phyloP scores from a whole-genome alignment of 805 yeast genomes.

The Tetrapisispora nanseiensis region DNA sequence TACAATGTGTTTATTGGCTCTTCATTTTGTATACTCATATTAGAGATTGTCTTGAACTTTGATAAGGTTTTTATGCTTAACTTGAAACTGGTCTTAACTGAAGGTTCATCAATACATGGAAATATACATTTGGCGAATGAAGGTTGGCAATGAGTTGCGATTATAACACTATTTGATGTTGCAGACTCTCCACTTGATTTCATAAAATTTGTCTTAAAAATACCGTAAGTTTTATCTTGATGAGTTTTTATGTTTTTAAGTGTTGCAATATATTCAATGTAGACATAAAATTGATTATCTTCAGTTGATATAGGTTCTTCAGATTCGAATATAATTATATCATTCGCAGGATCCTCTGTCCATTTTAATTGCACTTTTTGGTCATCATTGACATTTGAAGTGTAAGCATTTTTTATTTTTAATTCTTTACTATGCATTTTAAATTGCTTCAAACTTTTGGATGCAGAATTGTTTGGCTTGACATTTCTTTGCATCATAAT shows the following conservation, averaged over 20 bases:
- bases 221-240: slow-evolving; percentile 50
- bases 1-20: background rate
- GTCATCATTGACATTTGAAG: slow-evolving; percentile 28
- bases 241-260: slow-evolving; percentile 42
- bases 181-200: slow-evolving; percentile 36
- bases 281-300: background rate
- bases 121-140: slow-evolving; percentile 50
- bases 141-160: slow-evolving; percentile 71
- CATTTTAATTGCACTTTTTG: slow-evolving; percentile 20
- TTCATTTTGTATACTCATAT: slow-evolving; percentile 11
- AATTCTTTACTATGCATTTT: slow-evolving; percentile 25
- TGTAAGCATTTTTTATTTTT: slow-evolving; percentile 32
- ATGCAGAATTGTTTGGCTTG: background rate
- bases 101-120: slow-evolving; percentile 62
- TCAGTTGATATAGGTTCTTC: background rate
- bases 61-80: slow-evolving; percentile 38
- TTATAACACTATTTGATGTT: slow-evolving; percentile 38
- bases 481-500: slow-evolving; percentile 4
- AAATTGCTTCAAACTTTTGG: slow-evolving; percentile 5
- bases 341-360: slow-evolving; percentile 12
- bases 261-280: slow-evolving; percentile 40
- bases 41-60: slow-evolving; percentile 44
- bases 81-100: slow-evolving; percentile 42
- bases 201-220: slow-evolving; percentile 58
- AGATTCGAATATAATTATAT: slow-evolving; percentile 6